Evolutionary conservation across 73 alveolate genomes (phyloP).

Genomic region (Uronychia setigera): DNA sequence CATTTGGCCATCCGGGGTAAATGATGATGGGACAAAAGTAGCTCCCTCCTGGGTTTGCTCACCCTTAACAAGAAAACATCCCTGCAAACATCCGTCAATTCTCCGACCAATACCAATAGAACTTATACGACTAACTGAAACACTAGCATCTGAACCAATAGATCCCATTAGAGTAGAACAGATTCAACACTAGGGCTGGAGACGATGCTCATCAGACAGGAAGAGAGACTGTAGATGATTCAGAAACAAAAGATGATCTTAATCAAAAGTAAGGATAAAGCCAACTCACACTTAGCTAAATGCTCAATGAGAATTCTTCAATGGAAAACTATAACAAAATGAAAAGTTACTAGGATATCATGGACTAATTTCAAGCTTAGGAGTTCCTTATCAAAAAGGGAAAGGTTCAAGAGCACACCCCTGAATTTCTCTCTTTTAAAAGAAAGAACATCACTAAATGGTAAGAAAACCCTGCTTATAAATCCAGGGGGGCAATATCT

Average conservation of each 20-base stretch:
- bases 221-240: neutral
- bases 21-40: neutral
- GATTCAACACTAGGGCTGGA: too few species aligned
- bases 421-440: conserved; percentile 66
- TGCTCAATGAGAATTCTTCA: neutral
- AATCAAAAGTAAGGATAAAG: neutral
- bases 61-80: neutral
- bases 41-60: neutral
- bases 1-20: neutral
- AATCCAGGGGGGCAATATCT: conserved; percentile 76
- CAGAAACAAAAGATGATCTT: neutral
- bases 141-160: neutral
- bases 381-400: conserved; percentile 73
- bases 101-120: neutral
- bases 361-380: conserved; percentile 71
- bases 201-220: too few species aligned
- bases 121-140: neutral
- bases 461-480: conserved; percentile 35
- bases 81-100: neutral
- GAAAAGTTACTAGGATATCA: conserved; percentile 67
- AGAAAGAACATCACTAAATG: conserved; percentile 69
- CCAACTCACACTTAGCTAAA: neutral
- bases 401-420: conserved; percentile 54
- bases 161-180: neutral
- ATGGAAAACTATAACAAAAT: conserved; percentile 18